A percentile compares a stretch with the other conserved stretches of the same genome.
These are phyloP conservation scores for Rhinocladiella similis DNA, from an alignment of 2,329 filamentous ascomycete genomes.

Conservation along the genomic window DNA sequence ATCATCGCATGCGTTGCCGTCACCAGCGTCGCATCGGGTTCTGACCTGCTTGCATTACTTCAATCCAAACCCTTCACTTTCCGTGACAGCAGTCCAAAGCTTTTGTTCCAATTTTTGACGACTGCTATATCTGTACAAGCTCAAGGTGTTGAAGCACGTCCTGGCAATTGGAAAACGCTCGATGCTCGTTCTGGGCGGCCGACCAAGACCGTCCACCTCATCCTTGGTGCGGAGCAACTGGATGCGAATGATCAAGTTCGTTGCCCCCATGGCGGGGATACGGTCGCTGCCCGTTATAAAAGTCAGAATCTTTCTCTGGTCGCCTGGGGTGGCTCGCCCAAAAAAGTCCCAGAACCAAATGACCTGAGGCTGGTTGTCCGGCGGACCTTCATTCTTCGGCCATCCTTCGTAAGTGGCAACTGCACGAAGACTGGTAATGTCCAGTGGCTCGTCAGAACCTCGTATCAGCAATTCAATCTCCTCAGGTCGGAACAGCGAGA, in stretches of 20 bases:
- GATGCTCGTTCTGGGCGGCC: conserved; percentile 49
- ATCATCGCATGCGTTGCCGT: too few relatives aligned
- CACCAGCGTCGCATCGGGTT: not conserved
- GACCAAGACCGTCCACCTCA: conserved; percentile 12
- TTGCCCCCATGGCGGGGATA: conserved; percentile 83
- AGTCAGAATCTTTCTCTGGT: conserved; percentile 75
- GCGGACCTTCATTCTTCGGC: conserved; percentile 47
- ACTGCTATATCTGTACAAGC: conserved; percentile 70
- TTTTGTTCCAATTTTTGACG: conserved; percentile 67
- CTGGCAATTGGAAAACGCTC: conserved; percentile 78
- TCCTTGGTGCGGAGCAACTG: conserved; percentile 25
- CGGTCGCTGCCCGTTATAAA: conserved; percentile 91
- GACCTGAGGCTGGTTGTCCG: conserved; percentile 66
- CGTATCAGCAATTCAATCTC: conserved; percentile 87
- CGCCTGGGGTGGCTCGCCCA: conserved; percentile 59
- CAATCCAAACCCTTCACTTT: conserved; percentile 89
- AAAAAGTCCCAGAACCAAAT: conserved; percentile 90
- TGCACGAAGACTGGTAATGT: conserved; percentile 71
- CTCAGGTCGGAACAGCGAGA: conserved; percentile 83
- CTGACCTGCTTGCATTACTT: conserved; percentile 56
- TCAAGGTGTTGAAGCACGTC: conserved; percentile 87
- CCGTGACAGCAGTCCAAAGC: conserved; percentile 83
- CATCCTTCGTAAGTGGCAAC: conserved; percentile 84
- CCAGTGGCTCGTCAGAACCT: conserved; percentile 79
- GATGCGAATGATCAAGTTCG: conserved; percentile 67